A percentile compares a stretch with the other conserved stretches of the same genome.
Conservation (phyloP, 1,284 basidiomycete species). For the Fomitopsis pinicola region DNA sequence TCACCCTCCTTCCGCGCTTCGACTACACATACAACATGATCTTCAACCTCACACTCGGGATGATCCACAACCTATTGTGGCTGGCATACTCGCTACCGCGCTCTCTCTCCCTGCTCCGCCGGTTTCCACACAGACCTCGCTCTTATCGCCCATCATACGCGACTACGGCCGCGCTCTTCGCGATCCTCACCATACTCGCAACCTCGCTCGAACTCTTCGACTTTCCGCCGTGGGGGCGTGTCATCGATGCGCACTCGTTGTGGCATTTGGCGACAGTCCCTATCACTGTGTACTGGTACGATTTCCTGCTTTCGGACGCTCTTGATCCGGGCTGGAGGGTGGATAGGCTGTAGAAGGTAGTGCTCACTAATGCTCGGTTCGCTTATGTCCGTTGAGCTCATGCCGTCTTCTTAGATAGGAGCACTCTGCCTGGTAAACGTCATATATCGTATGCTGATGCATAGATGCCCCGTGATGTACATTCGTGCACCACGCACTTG, state of each 20-base stretch:
- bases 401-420: neutral
- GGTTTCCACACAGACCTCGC: constrained; percentile 50
- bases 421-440: no score
- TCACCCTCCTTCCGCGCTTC: constrained; percentile 75
- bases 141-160: constrained; percentile 53
- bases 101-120: constrained; percentile 40
- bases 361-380: no score
- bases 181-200: constrained; percentile 70
- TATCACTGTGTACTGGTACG: constrained; percentile 81
- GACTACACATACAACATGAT: constrained; percentile 95
- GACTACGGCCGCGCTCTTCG: constrained; percentile 55
- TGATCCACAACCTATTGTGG: constrained; percentile 86
- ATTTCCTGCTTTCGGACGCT: constrained; percentile 71
- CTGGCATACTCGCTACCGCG: constrained; percentile 63
- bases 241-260: constrained; percentile 90
- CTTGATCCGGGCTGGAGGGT: constrained; percentile 42
- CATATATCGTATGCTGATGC: no score
- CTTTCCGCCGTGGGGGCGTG: constrained; percentile 75
- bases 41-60: constrained; percentile 79
- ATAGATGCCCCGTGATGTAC: no score
- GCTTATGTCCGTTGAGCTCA: neutral
- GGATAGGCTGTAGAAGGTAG: constrained; percentile 9
- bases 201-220: constrained; percentile 89
- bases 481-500: no score
- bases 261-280: constrained; percentile 93